Conservation (phyloP, 108 stramenopile genomes). For the Skeletonema tropicum region DNA sequence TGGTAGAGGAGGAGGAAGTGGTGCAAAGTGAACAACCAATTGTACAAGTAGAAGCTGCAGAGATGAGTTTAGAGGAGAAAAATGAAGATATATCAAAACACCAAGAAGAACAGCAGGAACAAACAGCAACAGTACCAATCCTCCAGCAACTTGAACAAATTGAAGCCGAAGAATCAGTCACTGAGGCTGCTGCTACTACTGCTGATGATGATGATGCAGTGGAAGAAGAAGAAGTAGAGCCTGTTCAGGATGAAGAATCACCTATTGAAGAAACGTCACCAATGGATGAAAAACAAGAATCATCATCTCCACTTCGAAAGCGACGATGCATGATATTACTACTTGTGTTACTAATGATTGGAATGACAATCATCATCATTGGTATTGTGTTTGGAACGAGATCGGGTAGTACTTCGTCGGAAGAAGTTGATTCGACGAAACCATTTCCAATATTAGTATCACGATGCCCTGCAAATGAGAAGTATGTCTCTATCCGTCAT, state of each 20-base stretch:
- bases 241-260: too few species aligned
- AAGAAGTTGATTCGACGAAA: neutral
- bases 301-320: neutral
- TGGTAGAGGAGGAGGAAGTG: neutral
- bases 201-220: too few species aligned
- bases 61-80: too few species aligned
- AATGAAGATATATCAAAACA: neutral
- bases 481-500: neutral
- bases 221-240: too few species aligned
- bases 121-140: neutral
- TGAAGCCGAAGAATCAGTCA: too few species aligned
- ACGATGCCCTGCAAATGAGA: neutral
- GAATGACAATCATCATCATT: neutral
- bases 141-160: too few species aligned
- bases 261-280: too few species aligned
- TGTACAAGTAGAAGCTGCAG: too few species aligned
- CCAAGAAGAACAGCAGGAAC: neutral
- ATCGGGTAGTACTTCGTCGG: neutral
- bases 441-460: neutral
- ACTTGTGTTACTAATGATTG: constrained; percentile 2
- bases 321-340: neutral
- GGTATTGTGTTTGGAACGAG: constrained; percentile 5
- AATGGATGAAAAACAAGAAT: constrained; percentile 1
- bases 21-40: too few species aligned
- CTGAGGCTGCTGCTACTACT: too few species aligned